Conservation (phyloP, 164 flowering plant species). For the Amborella trichopoda region DNA sequence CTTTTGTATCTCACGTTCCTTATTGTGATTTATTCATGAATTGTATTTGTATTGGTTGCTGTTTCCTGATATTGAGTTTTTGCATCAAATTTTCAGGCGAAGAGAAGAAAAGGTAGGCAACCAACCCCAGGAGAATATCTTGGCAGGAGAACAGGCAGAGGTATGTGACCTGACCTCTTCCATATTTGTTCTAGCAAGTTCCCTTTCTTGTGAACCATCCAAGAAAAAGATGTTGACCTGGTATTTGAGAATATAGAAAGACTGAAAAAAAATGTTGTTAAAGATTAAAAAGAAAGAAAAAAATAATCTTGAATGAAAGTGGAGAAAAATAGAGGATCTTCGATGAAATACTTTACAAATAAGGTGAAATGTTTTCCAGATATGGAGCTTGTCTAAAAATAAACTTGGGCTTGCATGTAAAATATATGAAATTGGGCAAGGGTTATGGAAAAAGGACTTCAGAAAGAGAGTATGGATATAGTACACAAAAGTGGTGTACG, state of each 20-base stretch:
- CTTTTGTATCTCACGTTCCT: slow-evolving; percentile 1
- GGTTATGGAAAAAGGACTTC: too few relatives aligned
- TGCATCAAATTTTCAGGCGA: slow-evolving; percentile 29
- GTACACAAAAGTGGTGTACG: too few relatives aligned
- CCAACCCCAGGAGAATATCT: slow-evolving; percentile 57
- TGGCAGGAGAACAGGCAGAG: slow-evolving; percentile 33
- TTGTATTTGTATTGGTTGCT: not conserved
- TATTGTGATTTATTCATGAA: not conserved
- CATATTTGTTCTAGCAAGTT: not conserved
- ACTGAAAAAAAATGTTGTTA: not conserved
- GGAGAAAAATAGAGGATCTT: too few relatives aligned
- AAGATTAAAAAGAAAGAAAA: too few relatives aligned
- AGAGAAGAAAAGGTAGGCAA: slow-evolving; percentile 51
- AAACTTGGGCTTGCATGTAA: too few relatives aligned
- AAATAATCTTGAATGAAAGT: too few relatives aligned
- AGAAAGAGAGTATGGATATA: too few relatives aligned
- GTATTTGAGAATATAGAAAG: not conserved
- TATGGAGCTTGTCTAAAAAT: too few relatives aligned
- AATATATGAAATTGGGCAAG: too few relatives aligned
- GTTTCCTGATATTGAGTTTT: not conserved
- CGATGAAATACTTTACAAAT: too few relatives aligned
- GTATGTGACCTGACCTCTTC: slow-evolving; percentile 10
- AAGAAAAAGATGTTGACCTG: not conserved
- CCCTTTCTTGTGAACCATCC: not conserved
- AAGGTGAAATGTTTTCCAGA: too few relatives aligned